Percentiles rank a stretch among this genome's conserved stretches.
Conservation (phyloP, 441 rosid species). For the Hura crepitans region DNA sequence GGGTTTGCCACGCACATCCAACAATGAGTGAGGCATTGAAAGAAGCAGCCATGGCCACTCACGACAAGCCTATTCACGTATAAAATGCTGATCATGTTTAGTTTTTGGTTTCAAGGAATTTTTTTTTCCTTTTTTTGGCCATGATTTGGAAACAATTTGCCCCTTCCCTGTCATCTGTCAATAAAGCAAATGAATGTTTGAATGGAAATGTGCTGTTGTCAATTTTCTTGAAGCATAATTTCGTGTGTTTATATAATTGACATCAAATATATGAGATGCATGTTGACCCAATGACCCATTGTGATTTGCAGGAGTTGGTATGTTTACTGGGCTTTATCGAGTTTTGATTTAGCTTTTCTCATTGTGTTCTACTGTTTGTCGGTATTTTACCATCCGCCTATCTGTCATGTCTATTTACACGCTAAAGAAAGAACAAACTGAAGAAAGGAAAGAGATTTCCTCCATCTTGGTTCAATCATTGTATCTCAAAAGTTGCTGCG, state of each 20-base stretch:
- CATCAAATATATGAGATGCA: background rate
- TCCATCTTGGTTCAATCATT: too few relatives aligned
- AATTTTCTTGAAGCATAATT: conserved; percentile 18
- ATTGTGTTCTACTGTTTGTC: too few relatives aligned
- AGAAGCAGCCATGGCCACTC: conserved; percentile 99
- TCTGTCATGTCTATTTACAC: too few relatives aligned
- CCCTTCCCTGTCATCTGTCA: conserved; percentile 18
- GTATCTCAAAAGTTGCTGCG: too few relatives aligned
- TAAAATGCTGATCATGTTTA: conserved; percentile 32
- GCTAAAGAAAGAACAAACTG: too few relatives aligned
- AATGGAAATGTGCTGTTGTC: conserved; percentile 24
- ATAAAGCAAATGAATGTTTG: conserved; percentile 27
- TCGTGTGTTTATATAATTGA: conserved; percentile 5
- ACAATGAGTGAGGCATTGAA: conserved; percentile 98
- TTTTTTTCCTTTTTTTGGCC: conserved; percentile 8
- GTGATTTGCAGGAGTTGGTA: too few relatives aligned
- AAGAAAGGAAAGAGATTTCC: too few relatives aligned
- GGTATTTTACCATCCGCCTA: too few relatives aligned
- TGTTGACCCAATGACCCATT: background rate
- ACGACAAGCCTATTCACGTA: conserved; percentile 97
- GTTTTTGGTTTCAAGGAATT: conserved; percentile 13
- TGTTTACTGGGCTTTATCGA: too few relatives aligned
- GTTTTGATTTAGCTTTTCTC: too few relatives aligned
- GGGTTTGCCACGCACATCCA: conserved; percentile 98
- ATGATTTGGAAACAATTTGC: conserved; percentile 5